Percentiles rank a stretch among this genome's conserved stretches.
These are phyloP conservation scores for Eugenia klotzschiana DNA, from an alignment of 441 rosid genomes.

Conservation along the genomic window DNA sequence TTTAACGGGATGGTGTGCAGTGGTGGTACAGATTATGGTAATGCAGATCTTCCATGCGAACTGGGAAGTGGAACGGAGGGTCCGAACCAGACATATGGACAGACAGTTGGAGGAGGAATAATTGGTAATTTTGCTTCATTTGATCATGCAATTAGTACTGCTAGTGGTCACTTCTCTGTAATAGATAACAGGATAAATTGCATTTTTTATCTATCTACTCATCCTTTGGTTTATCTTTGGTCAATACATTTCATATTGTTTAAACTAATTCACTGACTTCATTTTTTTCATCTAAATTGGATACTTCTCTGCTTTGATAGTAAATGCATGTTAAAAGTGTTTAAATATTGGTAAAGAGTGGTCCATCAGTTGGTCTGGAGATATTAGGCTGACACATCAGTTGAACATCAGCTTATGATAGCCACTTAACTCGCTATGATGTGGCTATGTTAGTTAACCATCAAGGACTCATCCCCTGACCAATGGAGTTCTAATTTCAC, in stretches of 20 bases:
- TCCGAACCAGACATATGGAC: conserved; percentile 52
- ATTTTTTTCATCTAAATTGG: not conserved
- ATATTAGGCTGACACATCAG: not conserved
- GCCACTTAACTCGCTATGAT: not conserved
- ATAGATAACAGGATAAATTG: not conserved
- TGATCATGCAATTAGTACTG: not conserved
- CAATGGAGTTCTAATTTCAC: not conserved
- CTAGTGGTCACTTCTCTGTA: not conserved
- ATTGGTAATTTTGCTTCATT: conserved; percentile 38
- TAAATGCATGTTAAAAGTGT: not conserved
- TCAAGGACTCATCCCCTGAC: not conserved
- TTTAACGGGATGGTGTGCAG: conserved; percentile 68
- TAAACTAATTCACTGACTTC: not conserved
- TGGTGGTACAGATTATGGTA: conserved; percentile 83
- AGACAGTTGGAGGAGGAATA: conserved; percentile 89
- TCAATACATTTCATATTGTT: not conserved
- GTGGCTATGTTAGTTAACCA: not conserved
- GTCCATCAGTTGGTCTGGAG: not conserved
- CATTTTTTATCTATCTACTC: not conserved
- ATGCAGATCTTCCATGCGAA: conserved; percentile 90
- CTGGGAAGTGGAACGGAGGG: conserved; percentile 95
- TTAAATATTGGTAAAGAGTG: not conserved
- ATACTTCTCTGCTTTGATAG: not conserved
- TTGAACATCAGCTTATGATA: not conserved
- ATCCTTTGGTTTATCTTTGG: not conserved